Base-by-base conservation (phyloP, 768 basidiomycete genomes). In the Boletus edulis region DNA sequence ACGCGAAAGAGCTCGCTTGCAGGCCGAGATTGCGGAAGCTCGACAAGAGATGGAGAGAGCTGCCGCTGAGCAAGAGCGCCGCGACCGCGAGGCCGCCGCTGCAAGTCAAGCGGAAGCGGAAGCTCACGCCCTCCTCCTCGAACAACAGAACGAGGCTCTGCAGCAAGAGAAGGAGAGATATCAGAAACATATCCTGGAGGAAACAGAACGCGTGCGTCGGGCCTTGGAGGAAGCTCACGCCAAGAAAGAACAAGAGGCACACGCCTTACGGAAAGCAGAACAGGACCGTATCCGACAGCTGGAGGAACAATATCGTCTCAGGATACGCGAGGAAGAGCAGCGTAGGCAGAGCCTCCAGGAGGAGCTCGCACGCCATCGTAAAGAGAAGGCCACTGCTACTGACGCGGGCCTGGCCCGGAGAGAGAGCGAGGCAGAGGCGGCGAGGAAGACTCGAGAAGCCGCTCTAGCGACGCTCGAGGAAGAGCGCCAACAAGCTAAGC, bases 251-350 rank as follows among this genome's bases (percentile, higher is more conserved):
- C 51, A 59, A 14, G 68, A 70, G 37, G 58, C 45, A 12, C 46
- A 43, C 7, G 59, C 59, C 5, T 55, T 20, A 20, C 61, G 55
- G 43, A 51, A 65, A 45, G 60, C 61, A 3, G 66, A 70, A 45
- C 64, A 70, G 41, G 60, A 40, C 11, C 68, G 66, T 32, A 51
- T 67, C 39, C 68, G 42, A 43, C 51, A 62, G 15, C 55, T 67
- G 5, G 66, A 65, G 32, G 70, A 72, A 37, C 56, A 68, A 29
- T 59, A 71, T n/a, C 62, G 59, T 31, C 58, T 63, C 52, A 65
- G 31, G 37, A 56, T 71, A 29, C 66, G 49, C 8, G 68, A 72
- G 38, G 72, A 72, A 37, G 72, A 71, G 55, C 51, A 55, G 10
- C 68, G 52, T 13, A 62, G 70, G 43, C 24, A 39, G 27, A 47